These are phyloP conservation scores for Trichophyton simii DNA, from an alignment of 2,329 filamentous ascomycete species.

Conservation along the genomic window DNA sequence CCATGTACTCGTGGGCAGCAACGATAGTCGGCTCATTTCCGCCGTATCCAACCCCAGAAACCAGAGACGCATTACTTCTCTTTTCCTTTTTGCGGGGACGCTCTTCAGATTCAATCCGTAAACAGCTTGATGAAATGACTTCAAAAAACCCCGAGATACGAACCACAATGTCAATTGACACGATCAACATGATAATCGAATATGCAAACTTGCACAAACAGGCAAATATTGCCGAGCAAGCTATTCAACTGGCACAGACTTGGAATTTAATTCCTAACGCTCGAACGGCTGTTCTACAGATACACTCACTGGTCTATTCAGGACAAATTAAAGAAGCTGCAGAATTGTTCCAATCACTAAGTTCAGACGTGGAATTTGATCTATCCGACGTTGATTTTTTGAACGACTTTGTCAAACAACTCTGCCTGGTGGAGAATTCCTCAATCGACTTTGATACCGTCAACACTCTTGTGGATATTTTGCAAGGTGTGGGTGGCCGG, in stretches of 20 bases:
- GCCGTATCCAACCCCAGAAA: constrained; percentile 39
- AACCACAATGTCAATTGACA: constrained; percentile 50
- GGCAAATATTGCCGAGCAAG: constrained; percentile 59
- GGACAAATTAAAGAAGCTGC: constrained; percentile 53
- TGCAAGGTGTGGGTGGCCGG: constrained; percentile 56
- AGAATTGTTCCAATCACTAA: constrained; percentile 43
- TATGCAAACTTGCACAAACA: constrained; percentile 60
- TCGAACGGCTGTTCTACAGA: constrained; percentile 58
- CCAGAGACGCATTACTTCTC: constrained; percentile 61
- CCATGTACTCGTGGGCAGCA: constrained; percentile 50
- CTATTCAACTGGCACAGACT: constrained; percentile 54
- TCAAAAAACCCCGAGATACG: constrained; percentile 33
- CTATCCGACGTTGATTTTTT: constrained; percentile 52
- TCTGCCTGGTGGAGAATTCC: constrained; percentile 54
- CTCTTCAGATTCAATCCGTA: constrained; percentile 56
- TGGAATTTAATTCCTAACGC: constrained; percentile 55
- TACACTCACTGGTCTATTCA: constrained; percentile 62
- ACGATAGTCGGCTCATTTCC: constrained; percentile 42
- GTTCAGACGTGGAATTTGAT: constrained; percentile 41
- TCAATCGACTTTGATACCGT: constrained; percentile 59
- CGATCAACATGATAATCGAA: constrained; percentile 64
- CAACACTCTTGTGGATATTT: constrained; percentile 56
- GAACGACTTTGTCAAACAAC: constrained; percentile 48
- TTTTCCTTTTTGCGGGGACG: constrained; percentile 64
- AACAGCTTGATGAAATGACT: constrained; percentile 59